Base-by-base conservation (phyloP, 2,329 filamentous ascomycete species). In the Shiraia sp. region DNA sequence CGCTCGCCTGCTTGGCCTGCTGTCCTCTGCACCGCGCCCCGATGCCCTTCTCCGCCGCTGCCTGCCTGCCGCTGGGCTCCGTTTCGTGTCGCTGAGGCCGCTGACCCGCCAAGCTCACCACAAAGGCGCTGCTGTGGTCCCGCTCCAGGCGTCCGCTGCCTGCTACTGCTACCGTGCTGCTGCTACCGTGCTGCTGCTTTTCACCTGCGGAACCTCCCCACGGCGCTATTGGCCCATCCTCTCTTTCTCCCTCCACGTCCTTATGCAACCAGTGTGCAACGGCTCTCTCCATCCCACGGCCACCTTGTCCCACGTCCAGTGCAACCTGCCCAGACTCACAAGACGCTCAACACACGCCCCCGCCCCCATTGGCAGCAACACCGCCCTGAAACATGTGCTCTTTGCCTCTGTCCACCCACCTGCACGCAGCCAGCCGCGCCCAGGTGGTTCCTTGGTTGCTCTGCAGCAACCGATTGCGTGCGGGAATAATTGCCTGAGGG, bases 121-220 rank as follows among this genome's bases (percentile, higher is more conserved):
- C 41, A 50, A 40, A 38, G 33, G 45, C 40, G 36, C 40, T 44
- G 41, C 40, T 40, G 39, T 42, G 25, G 48, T 36, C 51, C 51
- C n/a, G 52, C 49, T 48, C 45, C 55, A 33, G 42, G 32, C 40
- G 45, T 57, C 52, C 52, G 59, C 55, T 42, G 47, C 36, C 43
- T 36, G 25, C n/a, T 27, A 32, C 24, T 35, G 29, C 31, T n/a
- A n/a, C n/a, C n/a, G n/a, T n/a, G n/a, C n/a, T n/a, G n/a, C n/a
- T n/a, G n/a, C n/a, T n/a, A n/a, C n/a, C n/a, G n/a, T n/a, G n/a
- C n/a, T n/a, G n/a, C n/a, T n/a, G n/a, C n/a, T n/a, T n/a, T n/a
- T n/a, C n/a, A n/a, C n/a, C n/a, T n/a, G n/a, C n/a, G n/a, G n/a
- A n/a, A n/a, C n/a, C n/a, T n/a, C n/a, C n/a, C n/a, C n/a, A n/a